Base-by-base conservation (phyloP, 2,329 filamentous ascomycete genomes). In the Ophiostoma australiae region DNA sequence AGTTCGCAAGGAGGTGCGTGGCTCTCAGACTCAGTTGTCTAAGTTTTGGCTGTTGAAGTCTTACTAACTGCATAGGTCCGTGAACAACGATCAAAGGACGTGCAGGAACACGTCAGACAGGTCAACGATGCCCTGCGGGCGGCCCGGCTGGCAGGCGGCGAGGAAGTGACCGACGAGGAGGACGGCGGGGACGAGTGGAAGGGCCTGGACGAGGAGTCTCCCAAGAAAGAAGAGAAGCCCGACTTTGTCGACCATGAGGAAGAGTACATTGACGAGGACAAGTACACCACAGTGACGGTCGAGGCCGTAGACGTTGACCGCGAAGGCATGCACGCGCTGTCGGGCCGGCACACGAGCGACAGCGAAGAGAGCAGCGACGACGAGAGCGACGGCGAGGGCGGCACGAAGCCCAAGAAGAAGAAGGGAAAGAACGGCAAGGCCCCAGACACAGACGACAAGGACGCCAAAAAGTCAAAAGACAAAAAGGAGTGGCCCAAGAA, bases 221-320 rank as follows among this genome's bases (percentile, higher is more conserved):
- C 27, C 17, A 65, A 44, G 0, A 20, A 67, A 13, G n/a, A 81
- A 23, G 80, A 79, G 44, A 76, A 74, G 63, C 75, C 74, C 69
- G 79, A 84, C 55, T 84, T 88, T 31, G 81, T 95, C 65, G 89
- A 96, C 78, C 89, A 92, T 75, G 91, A 97, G 78, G 93, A 94
- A 75, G 93, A 98, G 79, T 99, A 97, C 81, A 87, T 97, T 74
- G 95, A 99, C 79, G 95, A 98, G 79, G 94, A 97, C 79, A 91
- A 91, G 78, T 97, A 93, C 79, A 98, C 95, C 0, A 97, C 93
- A 0, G 95, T 99, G 35, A 97, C 92, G 0, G 89, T 99, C 1
- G 94, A 97, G 79, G 90, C 91, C 13, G 93, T 99, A 75, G 90
- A 90, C 73, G 86, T 96, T 20, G 90, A 91, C 15, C 87, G 88